A percentile compares a stretch with the other conserved stretches of the same genome.
phyloP scores from a whole-genome alignment of 257 asterid species.

The Echium plantagineum region DNA sequence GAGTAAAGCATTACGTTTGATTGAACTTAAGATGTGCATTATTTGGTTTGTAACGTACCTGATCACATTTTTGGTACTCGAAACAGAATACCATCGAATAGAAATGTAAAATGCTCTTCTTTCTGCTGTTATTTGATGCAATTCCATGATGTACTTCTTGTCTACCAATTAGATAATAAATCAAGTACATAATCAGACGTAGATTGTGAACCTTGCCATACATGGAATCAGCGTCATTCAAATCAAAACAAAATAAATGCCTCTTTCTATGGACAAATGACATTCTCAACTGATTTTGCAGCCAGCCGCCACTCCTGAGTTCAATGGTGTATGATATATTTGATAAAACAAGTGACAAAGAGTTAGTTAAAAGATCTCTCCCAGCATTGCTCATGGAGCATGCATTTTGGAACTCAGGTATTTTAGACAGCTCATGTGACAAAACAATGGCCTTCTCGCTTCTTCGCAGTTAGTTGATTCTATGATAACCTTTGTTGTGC shows the following conservation, averaged over 20 bases:
- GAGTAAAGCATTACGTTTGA: too few species aligned
- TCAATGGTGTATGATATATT: conserved; percentile 69
- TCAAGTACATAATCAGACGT: too few species aligned
- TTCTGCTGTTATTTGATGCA: too few species aligned
- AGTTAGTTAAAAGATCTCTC: conserved; percentile 43
- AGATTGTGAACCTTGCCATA: too few species aligned
- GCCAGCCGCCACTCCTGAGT: conserved; percentile 86
- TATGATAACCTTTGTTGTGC: not conserved
- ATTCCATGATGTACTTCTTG: too few species aligned
- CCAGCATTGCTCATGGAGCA: conserved; percentile 72
- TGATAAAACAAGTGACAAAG: conserved; percentile 43
- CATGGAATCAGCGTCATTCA: too few species aligned
- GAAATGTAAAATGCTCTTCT: too few species aligned
- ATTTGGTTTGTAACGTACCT: not conserved
- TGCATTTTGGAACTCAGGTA: conserved; percentile 81
- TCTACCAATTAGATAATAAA: too few species aligned
- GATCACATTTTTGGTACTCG: too few species aligned
- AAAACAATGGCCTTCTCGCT: not conserved
- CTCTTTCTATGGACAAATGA: not conserved
- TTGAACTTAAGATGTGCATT: not conserved
- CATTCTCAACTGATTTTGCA: conserved; percentile 18
- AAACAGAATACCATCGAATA: too few species aligned
- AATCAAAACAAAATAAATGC: too few species aligned
- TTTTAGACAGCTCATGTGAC: not conserved
- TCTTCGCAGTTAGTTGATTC: not conserved